A percentile compares a stretch with the other conserved stretches of the same genome.
Conservation (phyloP, 257 asterid species). For the Henckelia pumila region DNA sequence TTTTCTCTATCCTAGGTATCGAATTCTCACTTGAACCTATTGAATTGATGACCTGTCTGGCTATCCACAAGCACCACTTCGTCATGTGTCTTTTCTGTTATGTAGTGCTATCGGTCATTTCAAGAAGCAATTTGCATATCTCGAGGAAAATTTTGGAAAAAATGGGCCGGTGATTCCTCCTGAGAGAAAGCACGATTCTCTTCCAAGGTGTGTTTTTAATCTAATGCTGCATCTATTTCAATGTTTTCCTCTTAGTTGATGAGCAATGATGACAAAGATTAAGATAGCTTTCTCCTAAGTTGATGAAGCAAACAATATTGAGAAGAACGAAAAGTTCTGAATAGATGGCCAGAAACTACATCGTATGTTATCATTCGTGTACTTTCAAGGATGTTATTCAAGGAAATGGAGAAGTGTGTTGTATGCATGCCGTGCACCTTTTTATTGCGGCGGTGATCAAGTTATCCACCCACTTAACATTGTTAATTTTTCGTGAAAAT, state of each 20-base stretch:
- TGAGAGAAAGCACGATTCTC: conserved; percentile 76
- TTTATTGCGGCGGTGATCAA: too few relatives aligned
- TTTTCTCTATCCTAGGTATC: conserved; percentile 84
- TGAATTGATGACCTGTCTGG: conserved; percentile 6
- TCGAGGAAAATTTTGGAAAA: conserved; percentile 75
- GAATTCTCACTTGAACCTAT: conserved; percentile 11
- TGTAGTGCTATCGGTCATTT: conserved; percentile 80
- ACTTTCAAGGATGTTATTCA: neutral
- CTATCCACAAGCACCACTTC: conserved; percentile 4
- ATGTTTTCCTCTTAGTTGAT: too few relatives aligned
- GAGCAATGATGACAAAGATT: too few relatives aligned
- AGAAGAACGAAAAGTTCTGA: too few relatives aligned
- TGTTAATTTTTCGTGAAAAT: neutral
- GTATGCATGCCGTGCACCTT: too few relatives aligned
- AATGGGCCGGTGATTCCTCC: conserved; percentile 76
- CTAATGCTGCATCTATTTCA: neutral
- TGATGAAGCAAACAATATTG: neutral
- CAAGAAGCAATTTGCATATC: conserved; percentile 76
- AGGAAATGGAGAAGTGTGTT: too few relatives aligned
- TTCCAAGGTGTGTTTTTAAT: conserved; percentile 62
- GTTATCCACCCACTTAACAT: too few relatives aligned
- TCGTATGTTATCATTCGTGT: neutral
- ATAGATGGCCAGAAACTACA: neutral
- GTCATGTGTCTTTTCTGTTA: conserved; percentile 11
- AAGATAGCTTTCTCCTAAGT: neutral